Percentiles rank a stretch among this genome's conserved stretches.
Conservation (phyloP, 352 stramenopile species). For the Plasmopara viticola region DNA sequence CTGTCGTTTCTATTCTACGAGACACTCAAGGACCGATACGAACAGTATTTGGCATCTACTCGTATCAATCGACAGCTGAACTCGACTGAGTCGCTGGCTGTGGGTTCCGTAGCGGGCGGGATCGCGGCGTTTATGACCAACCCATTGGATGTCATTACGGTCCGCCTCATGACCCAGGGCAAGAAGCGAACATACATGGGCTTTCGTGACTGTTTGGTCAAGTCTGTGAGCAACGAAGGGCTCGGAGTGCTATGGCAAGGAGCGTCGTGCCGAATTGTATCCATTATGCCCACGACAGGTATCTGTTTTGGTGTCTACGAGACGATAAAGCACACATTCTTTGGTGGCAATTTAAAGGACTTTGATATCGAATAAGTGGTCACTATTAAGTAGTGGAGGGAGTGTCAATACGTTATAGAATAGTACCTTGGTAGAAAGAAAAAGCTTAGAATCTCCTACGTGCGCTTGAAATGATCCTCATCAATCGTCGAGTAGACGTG, state of each 20-base stretch:
- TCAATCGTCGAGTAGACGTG: conserved; percentile 90
- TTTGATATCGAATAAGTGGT: conserved; percentile 46
- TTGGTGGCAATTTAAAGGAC: conserved; percentile 57
- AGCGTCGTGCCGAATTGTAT: conserved; percentile 53
- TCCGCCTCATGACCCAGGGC: conserved; percentile 80
- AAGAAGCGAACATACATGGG: conserved; percentile 58
- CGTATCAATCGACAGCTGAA: conserved; percentile 35
- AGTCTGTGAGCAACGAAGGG: conserved; percentile 52
- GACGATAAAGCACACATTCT: conserved; percentile 68
- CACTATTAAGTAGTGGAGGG: neutral
- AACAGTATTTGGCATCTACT: conserved; percentile 26
- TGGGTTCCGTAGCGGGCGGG: conserved; percentile 56
- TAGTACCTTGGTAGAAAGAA: too few relatives aligned
- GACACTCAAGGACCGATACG: conserved; percentile 50
- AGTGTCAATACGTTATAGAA: neutral
- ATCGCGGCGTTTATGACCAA: conserved; percentile 69
- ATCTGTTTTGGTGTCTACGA: conserved; percentile 87
- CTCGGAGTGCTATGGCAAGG: conserved; percentile 63
- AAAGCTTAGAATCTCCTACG: conserved; percentile 12
- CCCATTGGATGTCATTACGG: conserved; percentile 71
- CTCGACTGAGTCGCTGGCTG: conserved; percentile 45
- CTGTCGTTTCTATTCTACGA: conserved; percentile 86
- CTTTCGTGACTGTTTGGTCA: conserved; percentile 49
- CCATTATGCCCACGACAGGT: conserved; percentile 69
- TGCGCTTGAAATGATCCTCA: conserved; percentile 88